Conservation (phyloP, 352 stramenopile genomes). For the Pythium phragmiticola region DNA sequence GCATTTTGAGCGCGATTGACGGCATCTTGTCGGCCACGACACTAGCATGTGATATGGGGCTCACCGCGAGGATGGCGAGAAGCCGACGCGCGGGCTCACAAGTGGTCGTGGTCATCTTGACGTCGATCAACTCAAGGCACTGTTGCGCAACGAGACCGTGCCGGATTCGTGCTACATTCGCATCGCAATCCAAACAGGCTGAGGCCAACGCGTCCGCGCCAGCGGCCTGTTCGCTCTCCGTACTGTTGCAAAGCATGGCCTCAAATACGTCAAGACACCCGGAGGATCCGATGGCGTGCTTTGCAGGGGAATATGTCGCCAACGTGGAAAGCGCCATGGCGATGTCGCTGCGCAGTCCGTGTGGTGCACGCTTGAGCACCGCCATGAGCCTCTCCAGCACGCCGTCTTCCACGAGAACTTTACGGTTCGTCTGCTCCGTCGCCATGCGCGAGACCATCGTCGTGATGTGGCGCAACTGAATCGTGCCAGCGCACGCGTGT, state of each 20-base stretch:
- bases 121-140: neutral
- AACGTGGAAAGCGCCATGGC: neutral
- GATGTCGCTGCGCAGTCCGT: neutral
- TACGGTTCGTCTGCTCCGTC: neutral
- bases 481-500: neutral
- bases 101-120: neutral
- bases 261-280: neutral
- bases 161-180: neutral
- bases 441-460: neutral
- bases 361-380: neutral
- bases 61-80: neutral
- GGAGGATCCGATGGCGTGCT: neutral
- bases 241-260: neutral
- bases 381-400: neutral
- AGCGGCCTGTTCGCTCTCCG: neutral
- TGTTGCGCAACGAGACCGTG: neutral
- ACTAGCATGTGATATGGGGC: neutral
- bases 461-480: neutral
- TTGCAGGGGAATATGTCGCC: neutral
- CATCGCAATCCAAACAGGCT: neutral
- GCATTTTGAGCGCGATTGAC: too few species aligned
- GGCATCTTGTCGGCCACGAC: neutral
- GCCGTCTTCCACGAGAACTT: neutral
- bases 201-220: neutral
- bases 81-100: neutral